Percentiles rank a stretch among this genome's conserved stretches.
These are phyloP conservation scores for Lyophyllum semitale DNA, from an alignment of 768 basidiomycete species.

Conservation along the genomic window DNA sequence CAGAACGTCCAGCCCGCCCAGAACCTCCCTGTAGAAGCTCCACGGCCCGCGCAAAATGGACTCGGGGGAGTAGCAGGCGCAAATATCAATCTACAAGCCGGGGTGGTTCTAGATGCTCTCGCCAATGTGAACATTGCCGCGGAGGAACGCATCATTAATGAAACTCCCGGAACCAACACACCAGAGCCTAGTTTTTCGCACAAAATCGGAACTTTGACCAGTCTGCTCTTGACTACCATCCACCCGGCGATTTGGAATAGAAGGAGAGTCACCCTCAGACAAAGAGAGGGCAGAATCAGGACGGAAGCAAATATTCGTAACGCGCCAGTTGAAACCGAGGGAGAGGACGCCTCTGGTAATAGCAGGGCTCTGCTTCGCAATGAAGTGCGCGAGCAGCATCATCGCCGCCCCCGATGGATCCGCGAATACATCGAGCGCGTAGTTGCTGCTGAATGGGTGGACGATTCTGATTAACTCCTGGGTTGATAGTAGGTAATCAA, in stretches of 20 bases:
- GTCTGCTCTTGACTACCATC: slow-evolving; percentile 58
- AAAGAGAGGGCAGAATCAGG: slow-evolving; percentile 65
- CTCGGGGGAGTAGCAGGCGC: slow-evolving; percentile 16
- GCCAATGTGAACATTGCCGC: slow-evolving; percentile 57
- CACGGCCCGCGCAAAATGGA: slow-evolving; percentile 17
- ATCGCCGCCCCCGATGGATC: slow-evolving; percentile 61
- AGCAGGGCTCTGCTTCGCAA: slow-evolving; percentile 38
- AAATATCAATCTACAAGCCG: slow-evolving; percentile 33
- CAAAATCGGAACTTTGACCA: slow-evolving; percentile 54
- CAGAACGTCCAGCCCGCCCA: slow-evolving; percentile 15
- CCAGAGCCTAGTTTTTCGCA: slow-evolving; percentile 51
- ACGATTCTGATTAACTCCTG: slow-evolving; percentile 53
- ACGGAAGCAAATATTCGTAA: slow-evolving; percentile 60
- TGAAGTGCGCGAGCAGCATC: slow-evolving; percentile 50
- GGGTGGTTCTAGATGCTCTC: slow-evolving; percentile 45
- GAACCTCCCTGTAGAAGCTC: slow-evolving; percentile 17
- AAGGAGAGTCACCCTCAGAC: slow-evolving; percentile 56
- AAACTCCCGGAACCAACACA: slow-evolving; percentile 23
- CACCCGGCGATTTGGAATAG: slow-evolving; percentile 79
- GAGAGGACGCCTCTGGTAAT: slow-evolving; percentile 28
- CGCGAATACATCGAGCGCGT: slow-evolving; percentile 66
- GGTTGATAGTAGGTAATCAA: slow-evolving; percentile 17
- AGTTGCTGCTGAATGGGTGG: slow-evolving; percentile 66
- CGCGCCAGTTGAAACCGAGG: slow-evolving; percentile 27
- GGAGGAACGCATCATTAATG: slow-evolving; percentile 55